Base-by-base conservation (phyloP, 306 rosid species). In the Alnus rubra region DNA sequence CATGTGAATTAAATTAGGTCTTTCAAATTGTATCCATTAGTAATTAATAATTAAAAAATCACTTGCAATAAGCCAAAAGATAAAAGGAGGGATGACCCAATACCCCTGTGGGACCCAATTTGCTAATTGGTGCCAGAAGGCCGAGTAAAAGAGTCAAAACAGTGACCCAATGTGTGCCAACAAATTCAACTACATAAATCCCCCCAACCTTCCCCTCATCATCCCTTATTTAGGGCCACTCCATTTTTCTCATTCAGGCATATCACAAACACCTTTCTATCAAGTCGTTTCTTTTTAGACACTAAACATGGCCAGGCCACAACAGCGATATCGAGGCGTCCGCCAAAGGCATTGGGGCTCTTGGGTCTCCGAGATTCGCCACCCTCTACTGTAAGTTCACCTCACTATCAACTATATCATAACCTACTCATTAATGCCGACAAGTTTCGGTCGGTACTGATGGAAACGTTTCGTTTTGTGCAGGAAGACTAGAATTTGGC, bases 301-400 rank as follows among this genome's bases (percentile, higher is more conserved):
- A 42, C 82, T 74, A 77, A 83, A 83, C 84, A 95, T 95, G 98
- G 97, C 94, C 28, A 92, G 98, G 78, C 91, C 98, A 64, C 98
- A 91, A 87, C 98, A 95, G 82, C 86, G 98, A 65, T 95, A 83
- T 69, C 92, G 98, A 84, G 98, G 98, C 18, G 98, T 95, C 67
- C 92, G 98, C 84, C 98, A 95, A 80, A 88, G 98, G 89, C 98
- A 95, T 50, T 95, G 98, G 98, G 98, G 98, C 75, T 95, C 98
- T 54, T 95, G 98, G 98, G 98, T 95, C 73, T 95, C 98, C 1
- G 98, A 95, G 83, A 95, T 95, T 82, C 94, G 98, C 52, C 98
- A 95, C 74, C 98, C 98, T 39, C 82, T 95, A 31, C 77, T 95
- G 98, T 95, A 90, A 91, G 97, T 74, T 15, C 18, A 76, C 64